A percentile compares a stretch with the other conserved stretches of the same genome.
phyloP scores from a whole-genome alignment of 2,329 filamentous ascomycete species.

The Aaosphaeria arxii region DNA sequence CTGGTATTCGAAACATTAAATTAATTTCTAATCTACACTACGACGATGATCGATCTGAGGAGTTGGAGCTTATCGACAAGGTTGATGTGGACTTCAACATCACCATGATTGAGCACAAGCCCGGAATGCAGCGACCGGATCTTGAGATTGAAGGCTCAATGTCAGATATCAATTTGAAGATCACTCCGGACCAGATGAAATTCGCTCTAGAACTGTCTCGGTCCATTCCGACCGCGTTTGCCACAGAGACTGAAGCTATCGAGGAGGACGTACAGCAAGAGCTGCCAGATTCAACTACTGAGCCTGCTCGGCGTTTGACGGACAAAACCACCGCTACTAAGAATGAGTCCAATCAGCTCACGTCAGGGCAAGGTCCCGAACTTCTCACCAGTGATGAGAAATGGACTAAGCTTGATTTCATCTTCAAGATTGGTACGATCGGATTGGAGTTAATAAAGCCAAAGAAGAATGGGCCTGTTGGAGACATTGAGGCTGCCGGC shows the following conservation, averaged over 20 bases:
- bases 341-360: slow-evolving; percentile 48
- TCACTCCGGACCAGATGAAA: slow-evolving; percentile 88
- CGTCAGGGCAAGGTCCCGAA: slow-evolving; percentile 58
- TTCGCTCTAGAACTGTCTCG: slow-evolving; percentile 84
- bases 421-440: slow-evolving; percentile 85
- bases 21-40: slow-evolving; percentile 90
- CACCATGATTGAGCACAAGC: slow-evolving; percentile 82
- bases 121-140: slow-evolving; percentile 76
- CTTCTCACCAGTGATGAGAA: slow-evolving; percentile 65
- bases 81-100: slow-evolving; percentile 92
- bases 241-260: slow-evolving; percentile 66
- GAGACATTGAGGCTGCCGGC: slow-evolving; percentile 72
- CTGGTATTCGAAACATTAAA: slow-evolving; percentile 87
- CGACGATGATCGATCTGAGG: slow-evolving; percentile 66
- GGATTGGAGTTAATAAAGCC: slow-evolving; percentile 84
- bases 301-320: slow-evolving; percentile 47
- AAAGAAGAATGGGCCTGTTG: slow-evolving; percentile 72
- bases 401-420: slow-evolving; percentile 91
- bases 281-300: slow-evolving; percentile 57
- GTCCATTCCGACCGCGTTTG: slow-evolving; percentile 84
- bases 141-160: slow-evolving; percentile 88
- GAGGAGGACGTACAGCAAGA: slow-evolving; percentile 74
- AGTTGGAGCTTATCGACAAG: slow-evolving; percentile 94
- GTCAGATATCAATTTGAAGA: slow-evolving; percentile 85
- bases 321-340: slow-evolving; percentile 31